Evolutionary conservation across 768 basidiomycete genomes (phyloP), one percentile per base, ranked within the genome.

Genomic region (Mycena vitilis): DNA sequence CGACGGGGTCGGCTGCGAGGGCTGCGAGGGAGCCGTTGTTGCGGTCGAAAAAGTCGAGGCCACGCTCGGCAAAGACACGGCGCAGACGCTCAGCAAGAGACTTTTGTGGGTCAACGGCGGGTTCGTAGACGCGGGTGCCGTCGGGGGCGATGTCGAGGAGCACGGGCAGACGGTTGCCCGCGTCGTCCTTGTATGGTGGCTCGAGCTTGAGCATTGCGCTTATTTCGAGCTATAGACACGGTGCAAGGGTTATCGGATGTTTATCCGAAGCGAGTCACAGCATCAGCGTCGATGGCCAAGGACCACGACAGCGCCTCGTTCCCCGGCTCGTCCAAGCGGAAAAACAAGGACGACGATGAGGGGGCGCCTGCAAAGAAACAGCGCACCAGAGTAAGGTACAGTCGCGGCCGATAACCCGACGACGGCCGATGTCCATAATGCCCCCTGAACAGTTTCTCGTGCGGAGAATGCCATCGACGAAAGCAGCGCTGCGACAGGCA

Each of bases 401-500:
- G 66, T 36, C 23, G 22, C 23, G 47, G 34, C 68, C 68, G 68
- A 69, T 67, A 69, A 48, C 40, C 63, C 68, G 68, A 40, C 30
- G 30, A 69, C 66, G 52, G 59, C n/a, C 70, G 51, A 37, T 37
- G 59, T 54, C 61, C 62, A 51, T 30, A 37, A n/a, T n/a, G 11
- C 48, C 55, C 57, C 34, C 44, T 63, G 40, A 55, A 55, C 74
- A 94, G 92, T 78, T 94, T 93, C 72, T 94, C 93, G 11, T 94
- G 93, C 65, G 92, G 92, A 20, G 94, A 95, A 81, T 95, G 94
- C 71, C 94, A 95, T 81, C 88, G 94, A 23, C 84, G 94, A 69
- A 95, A 95, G 77, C 94, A 95, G 54, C 77, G 95, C 92, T 95
- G 94, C 81, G 92, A 95, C 79, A 88, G 94, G 93, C 94, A 71